Evolutionary conservation across 305 asterid species (phyloP).

Genomic region (Stenogyne calaminthoides): DNA sequence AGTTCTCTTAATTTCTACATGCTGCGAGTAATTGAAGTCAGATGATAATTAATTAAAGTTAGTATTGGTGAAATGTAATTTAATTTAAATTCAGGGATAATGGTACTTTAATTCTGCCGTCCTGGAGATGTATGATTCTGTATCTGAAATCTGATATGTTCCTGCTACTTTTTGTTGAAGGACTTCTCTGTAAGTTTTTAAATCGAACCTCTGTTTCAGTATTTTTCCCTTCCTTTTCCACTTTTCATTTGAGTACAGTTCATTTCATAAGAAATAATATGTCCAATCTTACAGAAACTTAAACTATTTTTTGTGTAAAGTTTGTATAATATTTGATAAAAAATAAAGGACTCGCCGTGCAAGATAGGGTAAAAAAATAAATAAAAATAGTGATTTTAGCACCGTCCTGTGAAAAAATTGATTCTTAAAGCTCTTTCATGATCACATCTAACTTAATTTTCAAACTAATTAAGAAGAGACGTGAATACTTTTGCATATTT

Average conservation of each 20-base stretch:
- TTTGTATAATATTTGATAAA: no score
- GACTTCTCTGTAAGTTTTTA: constrained; percentile 20
- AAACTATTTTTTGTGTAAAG: no score
- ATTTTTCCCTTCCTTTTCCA: background rate
- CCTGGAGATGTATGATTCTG: constrained; percentile 4
- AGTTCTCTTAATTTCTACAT: constrained; percentile 8
- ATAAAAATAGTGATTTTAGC: no score
- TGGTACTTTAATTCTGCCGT: background rate
- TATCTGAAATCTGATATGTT: constrained; percentile 38
- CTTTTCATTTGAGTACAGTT: background rate
- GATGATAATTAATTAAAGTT: constrained; percentile 3
- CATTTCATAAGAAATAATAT: background rate
- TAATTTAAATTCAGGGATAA: constrained; percentile 24
- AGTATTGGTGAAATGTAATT: constrained; percentile 1
- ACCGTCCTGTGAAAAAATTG: no score
- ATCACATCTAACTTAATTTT: background rate
- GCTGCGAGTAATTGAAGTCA: constrained; percentile 19
- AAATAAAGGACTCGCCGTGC: background rate
- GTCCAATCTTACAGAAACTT: background rate
- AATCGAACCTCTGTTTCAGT: constrained; percentile 11
- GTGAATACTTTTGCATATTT: background rate
- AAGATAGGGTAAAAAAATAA: background rate
- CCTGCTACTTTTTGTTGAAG: constrained; percentile 30
- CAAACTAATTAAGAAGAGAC: background rate
- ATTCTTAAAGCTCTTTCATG: background rate